Evolutionary conservation across 2,329 filamentous ascomycete genomes (phyloP).

Genomic region (Tolypocladium cylindrosporum): DNA sequence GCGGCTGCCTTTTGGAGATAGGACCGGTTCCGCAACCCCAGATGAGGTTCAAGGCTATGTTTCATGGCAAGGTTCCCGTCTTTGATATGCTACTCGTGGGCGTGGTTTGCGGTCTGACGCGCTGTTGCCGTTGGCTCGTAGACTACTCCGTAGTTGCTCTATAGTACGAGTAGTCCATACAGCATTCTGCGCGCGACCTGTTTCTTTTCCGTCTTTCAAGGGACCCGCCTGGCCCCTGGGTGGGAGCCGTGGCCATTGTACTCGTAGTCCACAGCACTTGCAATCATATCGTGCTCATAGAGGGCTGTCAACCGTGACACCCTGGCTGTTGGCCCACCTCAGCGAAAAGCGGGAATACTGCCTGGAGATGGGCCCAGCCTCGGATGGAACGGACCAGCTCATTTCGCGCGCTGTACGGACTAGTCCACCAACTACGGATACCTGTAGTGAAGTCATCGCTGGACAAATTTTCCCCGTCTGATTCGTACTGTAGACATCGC

Average conservation of each 20-base stretch:
- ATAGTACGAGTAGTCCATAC: neutral
- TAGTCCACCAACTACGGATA: neutral
- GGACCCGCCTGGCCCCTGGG: neutral
- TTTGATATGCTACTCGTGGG: neutral
- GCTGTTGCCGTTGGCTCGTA: neutral
- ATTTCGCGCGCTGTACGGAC: neutral
- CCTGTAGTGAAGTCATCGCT: neutral
- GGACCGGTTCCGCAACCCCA: neutral
- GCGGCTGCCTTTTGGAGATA: neutral
- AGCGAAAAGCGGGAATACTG: neutral
- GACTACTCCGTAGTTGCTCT: neutral
- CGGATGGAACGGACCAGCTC: neutral
- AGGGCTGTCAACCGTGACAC: neutral
- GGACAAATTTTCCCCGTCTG: neutral
- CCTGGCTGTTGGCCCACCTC: neutral
- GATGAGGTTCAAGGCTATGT: neutral
- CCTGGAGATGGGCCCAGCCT: neutral
- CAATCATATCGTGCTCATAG: neutral
- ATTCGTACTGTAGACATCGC: neutral
- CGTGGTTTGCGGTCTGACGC: neutral
- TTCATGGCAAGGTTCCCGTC: neutral
- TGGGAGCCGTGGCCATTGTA: neutral
- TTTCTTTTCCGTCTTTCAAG: neutral
- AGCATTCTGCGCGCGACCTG: neutral
- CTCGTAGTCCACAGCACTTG: neutral